Conservation (phyloP, 441 rosid genomes). For the Croton setiger region DNA sequence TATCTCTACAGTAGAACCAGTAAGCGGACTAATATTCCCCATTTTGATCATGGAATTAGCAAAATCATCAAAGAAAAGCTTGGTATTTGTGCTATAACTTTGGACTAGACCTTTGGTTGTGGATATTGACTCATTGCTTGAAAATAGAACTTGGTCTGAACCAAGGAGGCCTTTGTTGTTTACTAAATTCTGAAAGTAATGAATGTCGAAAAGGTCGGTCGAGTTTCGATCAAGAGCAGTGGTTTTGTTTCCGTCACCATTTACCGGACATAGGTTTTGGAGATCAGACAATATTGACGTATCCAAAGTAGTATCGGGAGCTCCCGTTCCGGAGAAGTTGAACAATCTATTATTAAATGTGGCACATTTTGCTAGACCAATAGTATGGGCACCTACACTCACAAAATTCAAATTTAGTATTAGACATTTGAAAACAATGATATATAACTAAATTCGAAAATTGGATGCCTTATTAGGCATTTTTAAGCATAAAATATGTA, state of each 20-base stretch:
- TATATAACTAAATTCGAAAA: too few relatives aligned
- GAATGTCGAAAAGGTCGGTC: slow-evolving; percentile 49
- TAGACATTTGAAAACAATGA: too few relatives aligned
- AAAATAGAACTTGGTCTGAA: slow-evolving; percentile 60
- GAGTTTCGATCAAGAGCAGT: slow-evolving; percentile 50
- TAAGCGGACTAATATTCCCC: slow-evolving; percentile 57
- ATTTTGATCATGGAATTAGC: slow-evolving; percentile 63
- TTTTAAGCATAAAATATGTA: too few relatives aligned
- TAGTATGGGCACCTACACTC: slow-evolving; percentile 57
- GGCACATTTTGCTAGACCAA: slow-evolving; percentile 52
- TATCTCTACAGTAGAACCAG: slow-evolving; percentile 56
- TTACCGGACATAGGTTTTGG: slow-evolving; percentile 45
- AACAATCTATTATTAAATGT: slow-evolving; percentile 47
- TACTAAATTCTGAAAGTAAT: slow-evolving; percentile 53
- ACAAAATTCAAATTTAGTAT: not conserved
- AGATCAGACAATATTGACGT: slow-evolving; percentile 38
- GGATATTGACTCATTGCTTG: slow-evolving; percentile 40
- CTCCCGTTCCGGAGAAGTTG: slow-evolving; percentile 41
- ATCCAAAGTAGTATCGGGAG: slow-evolving; percentile 43
- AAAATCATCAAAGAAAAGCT: slow-evolving; percentile 47
- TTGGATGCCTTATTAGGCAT: too few relatives aligned
- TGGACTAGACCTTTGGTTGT: slow-evolving; percentile 44
- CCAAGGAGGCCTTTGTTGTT: slow-evolving; percentile 61
- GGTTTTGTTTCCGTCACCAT: slow-evolving; percentile 29
- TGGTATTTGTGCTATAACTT: slow-evolving; percentile 34